Conservation (phyloP, 352 stramenopile species). For the Globisporangium abappressorium region DNA sequence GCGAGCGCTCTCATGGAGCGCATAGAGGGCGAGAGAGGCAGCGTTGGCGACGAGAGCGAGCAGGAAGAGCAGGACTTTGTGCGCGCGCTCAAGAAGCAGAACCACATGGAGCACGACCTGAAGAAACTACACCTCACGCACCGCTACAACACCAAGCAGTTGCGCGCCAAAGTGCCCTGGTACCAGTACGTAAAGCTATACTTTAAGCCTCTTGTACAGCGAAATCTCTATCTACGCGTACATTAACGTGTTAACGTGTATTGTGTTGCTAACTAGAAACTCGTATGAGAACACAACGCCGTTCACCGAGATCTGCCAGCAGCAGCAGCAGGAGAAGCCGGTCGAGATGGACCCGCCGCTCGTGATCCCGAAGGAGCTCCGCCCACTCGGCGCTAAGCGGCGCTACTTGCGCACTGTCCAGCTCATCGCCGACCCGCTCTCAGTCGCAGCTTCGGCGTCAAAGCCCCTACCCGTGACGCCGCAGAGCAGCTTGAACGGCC, state of each 20-base stretch:
- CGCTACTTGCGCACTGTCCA: conserved; percentile 67
- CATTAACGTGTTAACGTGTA: not conserved
- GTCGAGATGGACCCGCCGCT: conserved; percentile 46
- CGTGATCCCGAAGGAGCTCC: conserved; percentile 51
- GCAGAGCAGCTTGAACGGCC: not conserved
- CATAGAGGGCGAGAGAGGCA: not conserved
- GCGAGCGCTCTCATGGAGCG: not conserved
- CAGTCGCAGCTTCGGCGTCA: not conserved
- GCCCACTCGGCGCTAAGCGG: conserved; percentile 37
- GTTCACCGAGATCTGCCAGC: conserved; percentile 27
- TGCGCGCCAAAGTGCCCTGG: conserved; percentile 49
- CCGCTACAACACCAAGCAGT: conserved; percentile 17
- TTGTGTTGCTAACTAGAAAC: conserved; percentile 33
- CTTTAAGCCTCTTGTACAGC: not conserved
- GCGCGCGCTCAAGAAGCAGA: conserved; percentile 16
- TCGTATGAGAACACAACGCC: conserved; percentile 48
- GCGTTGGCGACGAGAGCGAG: not conserved
- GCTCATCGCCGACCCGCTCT: conserved; percentile 33
- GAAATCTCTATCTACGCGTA: not conserved
- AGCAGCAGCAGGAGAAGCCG: conserved; percentile 20
- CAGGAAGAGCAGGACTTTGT: conserved; percentile 9
- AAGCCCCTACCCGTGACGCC: not conserved
- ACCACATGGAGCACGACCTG: conserved; percentile 19
- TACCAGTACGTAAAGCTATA: conserved; percentile 44
- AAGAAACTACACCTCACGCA: conserved; percentile 16